Percentiles rank a stretch among this genome's conserved stretches.
These are phyloP conservation scores for Seiridium unicorne DNA, from an alignment of 2,329 filamentous ascomycete species.

Conservation along the genomic window DNA sequence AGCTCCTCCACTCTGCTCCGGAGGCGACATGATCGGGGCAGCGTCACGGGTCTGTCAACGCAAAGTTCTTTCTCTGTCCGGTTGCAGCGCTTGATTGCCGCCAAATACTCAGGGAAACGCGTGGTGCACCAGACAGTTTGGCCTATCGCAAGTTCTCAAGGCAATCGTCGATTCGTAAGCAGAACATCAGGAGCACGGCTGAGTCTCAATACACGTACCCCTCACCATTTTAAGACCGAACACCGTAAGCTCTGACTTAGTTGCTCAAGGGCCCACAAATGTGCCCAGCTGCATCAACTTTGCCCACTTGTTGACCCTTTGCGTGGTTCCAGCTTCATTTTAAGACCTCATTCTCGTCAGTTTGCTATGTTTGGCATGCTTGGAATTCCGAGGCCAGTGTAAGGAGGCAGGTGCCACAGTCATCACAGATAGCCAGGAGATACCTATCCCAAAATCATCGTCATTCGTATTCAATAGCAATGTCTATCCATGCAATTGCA, in stretches of 20 bases:
- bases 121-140: no score
- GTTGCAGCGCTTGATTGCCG: not conserved
- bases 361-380: no score
- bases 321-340: no score
- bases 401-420: no score
- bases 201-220: not conserved
- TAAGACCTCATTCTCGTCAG: no score
- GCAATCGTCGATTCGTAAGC: conserved; percentile 4
- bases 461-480: not conserved
- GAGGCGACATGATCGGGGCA: not conserved
- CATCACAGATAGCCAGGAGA: not conserved
- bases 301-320: not conserved
- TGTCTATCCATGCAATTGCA: not conserved
- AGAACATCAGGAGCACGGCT: not conserved
- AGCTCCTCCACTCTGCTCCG: conserved; percentile 10
- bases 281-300: not conserved
- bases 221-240: not conserved
- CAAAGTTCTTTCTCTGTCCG: no score
- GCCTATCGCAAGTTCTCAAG: not conserved
- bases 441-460: not conserved
- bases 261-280: no score
- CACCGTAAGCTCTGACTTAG: not conserved
- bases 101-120: not conserved
- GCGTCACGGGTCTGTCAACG: no score
- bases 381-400: no score